These are phyloP conservation scores for Phytophthora pluvialis DNA, from an alignment of 352 stramenopile genomes.

Conservation along the genomic window DNA sequence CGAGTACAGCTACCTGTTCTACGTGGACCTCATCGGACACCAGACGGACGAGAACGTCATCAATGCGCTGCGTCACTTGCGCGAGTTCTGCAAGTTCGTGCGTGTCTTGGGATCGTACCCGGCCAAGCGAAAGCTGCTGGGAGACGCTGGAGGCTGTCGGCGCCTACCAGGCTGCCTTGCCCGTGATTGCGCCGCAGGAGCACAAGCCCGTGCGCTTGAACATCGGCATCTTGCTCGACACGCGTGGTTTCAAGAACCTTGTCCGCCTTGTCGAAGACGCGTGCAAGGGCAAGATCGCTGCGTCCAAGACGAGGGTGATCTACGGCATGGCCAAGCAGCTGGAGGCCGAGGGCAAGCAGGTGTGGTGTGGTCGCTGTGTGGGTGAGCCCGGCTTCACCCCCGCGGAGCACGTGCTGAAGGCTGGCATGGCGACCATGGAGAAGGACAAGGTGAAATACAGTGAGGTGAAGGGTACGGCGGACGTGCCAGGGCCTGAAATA, in stretches of 20 bases:
- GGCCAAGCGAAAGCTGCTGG: conserved; percentile 69
- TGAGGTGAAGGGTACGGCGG: conserved; percentile 91
- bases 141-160: conserved; percentile 57
- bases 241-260: conserved; percentile 97
- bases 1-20: conserved; percentile 84
- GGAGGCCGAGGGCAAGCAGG: conserved; percentile 90
- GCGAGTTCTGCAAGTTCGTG: conserved; percentile 90
- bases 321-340: conserved; percentile 96
- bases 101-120: conserved; percentile 90
- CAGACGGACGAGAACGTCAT: conserved; percentile 76
- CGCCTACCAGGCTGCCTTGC: conserved; percentile 44
- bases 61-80: conserved; percentile 85
- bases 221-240: conserved; percentile 98
- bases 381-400: conserved; percentile 95
- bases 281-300: conserved; percentile 91
- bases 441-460: conserved; percentile 95
- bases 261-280: conserved; percentile 96
- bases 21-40: conserved; percentile 80
- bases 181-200: conserved; percentile 25
- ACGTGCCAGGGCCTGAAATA: conserved; percentile 92
- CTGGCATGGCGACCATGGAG: conserved; percentile 73
- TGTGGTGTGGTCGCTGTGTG: conserved; percentile 92
- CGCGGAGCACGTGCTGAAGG: conserved; percentile 89
- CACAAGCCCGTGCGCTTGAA: conserved; percentile 72
- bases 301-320: conserved; percentile 94